Evolutionary conservation across 148 eudicot genomes (phyloP), one percentile per base, ranked within the genome.

Genomic region (Agrostemma githago): DNA sequence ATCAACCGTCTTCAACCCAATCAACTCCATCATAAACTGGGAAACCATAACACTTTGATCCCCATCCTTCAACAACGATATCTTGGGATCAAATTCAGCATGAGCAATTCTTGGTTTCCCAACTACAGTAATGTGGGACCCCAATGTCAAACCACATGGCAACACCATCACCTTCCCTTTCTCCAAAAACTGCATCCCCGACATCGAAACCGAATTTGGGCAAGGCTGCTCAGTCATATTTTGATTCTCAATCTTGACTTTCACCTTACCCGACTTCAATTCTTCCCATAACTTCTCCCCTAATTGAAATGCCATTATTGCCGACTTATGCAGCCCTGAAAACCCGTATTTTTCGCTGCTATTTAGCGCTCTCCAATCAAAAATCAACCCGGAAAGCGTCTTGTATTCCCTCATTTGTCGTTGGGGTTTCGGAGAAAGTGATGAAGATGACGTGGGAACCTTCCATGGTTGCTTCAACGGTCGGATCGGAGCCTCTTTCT

Each of bases 21-120:
- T 90, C 77, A 94, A 80, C 84, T 94, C 98, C 89, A 94, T 84
- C 90, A 87, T 89, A 75, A 94, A 94, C 85, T 94, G 96, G 0
- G 97, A 91, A 10, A 91, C 93, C 97, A 91, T 86, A 43, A 87
- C 77, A 75, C 85, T 84, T 72, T 88, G 89, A 77, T 84, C 85
- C 3, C 98, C 97, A n/a, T 88, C 90, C 75, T 83, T 87, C 76
- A 91, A 78, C 77, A 94, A 34, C 0, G 96, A 87, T 62, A 94
- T 94, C 87, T 90, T 92, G 0, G 98, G 86, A 74, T 92, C 90
- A 21, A 80, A 78, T 78, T 94, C 95, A 3, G 79, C 74, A 76
- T 92, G 97, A 20, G 96, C 97, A 8, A 73, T 72, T 79, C 86
- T 88, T 1, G 96, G 98, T 67, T 84, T 91, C 17, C 84, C 98